These are phyloP conservation scores for Cicer yamashitae DNA, from an alignment of 306 rosid genomes.

Conservation along the genomic window DNA sequence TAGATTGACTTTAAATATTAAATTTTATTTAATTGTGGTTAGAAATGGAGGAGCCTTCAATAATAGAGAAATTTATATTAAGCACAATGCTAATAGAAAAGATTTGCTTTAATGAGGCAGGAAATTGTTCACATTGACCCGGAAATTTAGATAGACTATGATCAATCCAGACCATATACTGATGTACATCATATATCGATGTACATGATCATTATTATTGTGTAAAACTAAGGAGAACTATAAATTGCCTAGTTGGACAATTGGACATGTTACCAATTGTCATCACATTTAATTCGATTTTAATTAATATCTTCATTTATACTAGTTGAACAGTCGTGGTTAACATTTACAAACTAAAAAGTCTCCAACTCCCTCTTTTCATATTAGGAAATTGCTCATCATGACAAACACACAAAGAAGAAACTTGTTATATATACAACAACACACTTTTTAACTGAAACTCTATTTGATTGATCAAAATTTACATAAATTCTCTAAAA, in stretches of 20 bases:
- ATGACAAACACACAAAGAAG: not conserved
- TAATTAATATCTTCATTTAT: not conserved
- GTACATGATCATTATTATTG: not conserved
- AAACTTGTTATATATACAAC: not conserved
- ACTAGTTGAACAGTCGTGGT: not conserved
- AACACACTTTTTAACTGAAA: no score
- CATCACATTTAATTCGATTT: slow-evolving; percentile 1
- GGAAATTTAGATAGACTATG: slow-evolving; percentile 10
- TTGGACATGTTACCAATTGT: slow-evolving; percentile 12
- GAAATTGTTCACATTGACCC: slow-evolving; percentile 17
- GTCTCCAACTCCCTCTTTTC: not conserved
- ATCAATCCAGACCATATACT: slow-evolving; percentile 11
- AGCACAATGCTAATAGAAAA: not conserved
- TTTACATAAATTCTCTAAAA: no score
- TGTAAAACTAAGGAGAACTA: not conserved
- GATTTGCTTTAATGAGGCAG: not conserved
- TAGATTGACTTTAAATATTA: not conserved
- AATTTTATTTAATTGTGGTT: slow-evolving; percentile 7
- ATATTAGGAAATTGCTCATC: not conserved
- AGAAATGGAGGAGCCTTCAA: slow-evolving; percentile 9
- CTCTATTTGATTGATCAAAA: no score
- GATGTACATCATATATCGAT: not conserved
- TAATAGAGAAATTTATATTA: not conserved
- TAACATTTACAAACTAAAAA: not conserved
- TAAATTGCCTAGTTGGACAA: not conserved